Evolutionary conservation across 139 green algal species (phyloP).

Genomic region (Spirogloea muscicola): DNA sequence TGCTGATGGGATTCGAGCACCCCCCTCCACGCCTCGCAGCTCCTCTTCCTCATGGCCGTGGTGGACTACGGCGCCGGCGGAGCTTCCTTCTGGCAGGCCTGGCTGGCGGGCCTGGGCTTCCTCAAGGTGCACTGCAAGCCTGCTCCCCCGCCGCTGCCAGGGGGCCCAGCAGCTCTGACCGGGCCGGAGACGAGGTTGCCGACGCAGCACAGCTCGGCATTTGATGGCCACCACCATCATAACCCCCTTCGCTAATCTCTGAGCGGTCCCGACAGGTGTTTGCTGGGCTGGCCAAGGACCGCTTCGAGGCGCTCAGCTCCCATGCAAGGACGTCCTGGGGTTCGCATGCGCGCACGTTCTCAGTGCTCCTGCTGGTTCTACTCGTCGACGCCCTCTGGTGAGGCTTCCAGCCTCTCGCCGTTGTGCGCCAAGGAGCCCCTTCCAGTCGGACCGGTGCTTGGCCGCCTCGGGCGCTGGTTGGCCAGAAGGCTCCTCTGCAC

Average conservation of each 20-base stretch:
- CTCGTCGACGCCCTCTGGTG: not conserved
- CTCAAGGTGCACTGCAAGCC: slow-evolving; percentile 4
- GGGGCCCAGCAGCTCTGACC: too few species aligned
- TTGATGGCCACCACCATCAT: not conserved
- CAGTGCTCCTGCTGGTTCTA: slow-evolving; percentile 11
- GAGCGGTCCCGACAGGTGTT: slow-evolving; percentile 6
- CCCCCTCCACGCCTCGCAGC: too few species aligned
- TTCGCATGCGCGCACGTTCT: slow-evolving; percentile 17
- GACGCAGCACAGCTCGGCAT: not conserved
- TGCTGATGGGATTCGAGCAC: too few species aligned
- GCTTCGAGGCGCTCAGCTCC: slow-evolving; percentile 7
- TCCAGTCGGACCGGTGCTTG: too few species aligned
- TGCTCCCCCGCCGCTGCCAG: not conserved
- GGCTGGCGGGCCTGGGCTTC: slow-evolving; percentile 17
- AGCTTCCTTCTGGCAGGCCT: not conserved
- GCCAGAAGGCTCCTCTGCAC: too few species aligned
- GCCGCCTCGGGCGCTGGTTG: too few species aligned
- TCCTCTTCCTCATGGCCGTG: slow-evolving; percentile 12
- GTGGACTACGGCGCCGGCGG: not conserved
- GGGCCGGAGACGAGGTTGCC: not conserved
- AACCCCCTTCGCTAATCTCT: not conserved
- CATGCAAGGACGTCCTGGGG: not conserved
- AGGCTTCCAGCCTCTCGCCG: not conserved
- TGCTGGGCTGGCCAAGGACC: slow-evolving; percentile 4
- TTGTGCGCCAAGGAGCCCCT: slow-evolving; percentile 9